Evolutionary conservation across 2,329 filamentous ascomycete genomes (phyloP), one percentile per base, ranked within the genome.

Genomic region (Cladosporium colombiae): DNA sequence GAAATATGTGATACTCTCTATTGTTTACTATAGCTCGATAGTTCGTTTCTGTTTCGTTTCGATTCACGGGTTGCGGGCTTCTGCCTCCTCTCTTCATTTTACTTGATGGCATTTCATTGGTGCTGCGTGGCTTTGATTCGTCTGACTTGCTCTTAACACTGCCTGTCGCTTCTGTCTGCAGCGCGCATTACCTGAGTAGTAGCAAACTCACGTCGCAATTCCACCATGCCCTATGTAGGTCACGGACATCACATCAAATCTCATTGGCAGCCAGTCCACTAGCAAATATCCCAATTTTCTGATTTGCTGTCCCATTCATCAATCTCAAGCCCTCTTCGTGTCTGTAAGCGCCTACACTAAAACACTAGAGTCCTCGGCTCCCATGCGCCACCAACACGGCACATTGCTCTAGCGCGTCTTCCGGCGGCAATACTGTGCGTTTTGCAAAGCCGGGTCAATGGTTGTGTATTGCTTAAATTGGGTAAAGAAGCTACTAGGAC

Each of bases 1-100:
- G 44, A 52, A 62, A 62, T 62, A 52, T 62, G 29, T 35, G 55
- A 57, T 57, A 57, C 55, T 62, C 49, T 62, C 49, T 53, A 62
- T 35, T 62, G 60, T 62, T 62, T 52, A 46, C 29, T 62, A 46
- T 50, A 27, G 40, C 44, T 50, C 21, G 49, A 27, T 53, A 50
- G 21, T 31, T 37, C 31, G 16, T 14, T 14, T 44, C 14, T 31
- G 50, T 46, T 63, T 40, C 31, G 35, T 25, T 44, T 63, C 35
- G 35, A 35, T 35, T 56, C 14, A 56, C 37, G 52, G 14, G 27
- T 56, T 56, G 53, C 53, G 27, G 31, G 53, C 18, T 31, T 13
- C 31, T 56, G 18, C 29, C 53, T 25, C 53, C 53, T 56, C 53
- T 40, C 33, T 33, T 14, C 18, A 18, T 31, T 56, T 56, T 11